Conservation (phyloP, 108 stramenopile genomes). For the Schizochytrium sp. region DNA sequence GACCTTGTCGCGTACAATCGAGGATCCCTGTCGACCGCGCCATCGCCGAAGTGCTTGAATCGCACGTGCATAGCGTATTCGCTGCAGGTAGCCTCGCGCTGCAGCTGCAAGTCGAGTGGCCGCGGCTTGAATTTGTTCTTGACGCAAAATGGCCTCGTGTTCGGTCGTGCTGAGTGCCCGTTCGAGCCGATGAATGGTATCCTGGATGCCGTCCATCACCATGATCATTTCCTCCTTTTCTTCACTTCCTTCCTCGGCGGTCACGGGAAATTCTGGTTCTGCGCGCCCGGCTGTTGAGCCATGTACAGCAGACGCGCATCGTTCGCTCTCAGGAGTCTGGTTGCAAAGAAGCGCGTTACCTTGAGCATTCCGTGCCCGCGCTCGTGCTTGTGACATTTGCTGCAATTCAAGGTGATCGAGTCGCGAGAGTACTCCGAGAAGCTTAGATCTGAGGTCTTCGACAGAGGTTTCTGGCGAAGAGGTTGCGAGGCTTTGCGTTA, state of each 20-base stretch:
- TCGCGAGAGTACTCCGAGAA: neutral
- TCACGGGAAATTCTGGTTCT: too few species aligned
- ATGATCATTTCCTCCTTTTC: slow-evolving; percentile 2
- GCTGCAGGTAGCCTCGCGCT: neutral
- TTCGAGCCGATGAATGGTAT: neutral
- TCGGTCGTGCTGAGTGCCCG: neutral
- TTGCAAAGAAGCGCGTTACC: neutral
- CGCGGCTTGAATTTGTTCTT: neutral
- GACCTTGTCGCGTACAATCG: neutral
- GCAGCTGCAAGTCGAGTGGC: neutral
- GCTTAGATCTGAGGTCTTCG: neutral
- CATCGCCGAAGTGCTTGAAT: neutral
- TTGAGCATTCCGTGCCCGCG: too few species aligned
- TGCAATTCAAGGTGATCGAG: neutral
- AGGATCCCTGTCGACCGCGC: neutral
- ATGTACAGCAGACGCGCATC: neutral
- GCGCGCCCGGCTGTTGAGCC: too few species aligned
- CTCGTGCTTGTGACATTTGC: neutral
- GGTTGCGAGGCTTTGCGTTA: too few species aligned
- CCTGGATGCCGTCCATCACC: slow-evolving; percentile 10
- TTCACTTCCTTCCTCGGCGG: neutral
- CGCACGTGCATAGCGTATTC: neutral
- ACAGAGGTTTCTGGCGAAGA: neutral
- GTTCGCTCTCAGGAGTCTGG: neutral
- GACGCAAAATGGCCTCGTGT: neutral